Evolutionary conservation across 2,329 filamentous ascomycete species (phyloP).

Genomic region (Sarocladium kiliense): DNA sequence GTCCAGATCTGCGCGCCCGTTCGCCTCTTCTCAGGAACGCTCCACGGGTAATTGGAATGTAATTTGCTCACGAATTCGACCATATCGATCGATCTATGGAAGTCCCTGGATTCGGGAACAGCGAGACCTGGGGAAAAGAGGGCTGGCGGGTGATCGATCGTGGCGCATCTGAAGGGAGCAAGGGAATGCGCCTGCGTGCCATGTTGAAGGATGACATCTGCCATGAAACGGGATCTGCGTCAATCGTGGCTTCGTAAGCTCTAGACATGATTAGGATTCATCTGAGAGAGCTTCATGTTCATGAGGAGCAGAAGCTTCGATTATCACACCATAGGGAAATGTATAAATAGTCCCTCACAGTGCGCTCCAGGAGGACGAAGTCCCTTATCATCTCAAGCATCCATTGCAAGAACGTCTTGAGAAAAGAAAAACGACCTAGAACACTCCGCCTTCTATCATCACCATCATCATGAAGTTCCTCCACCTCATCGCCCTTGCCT

Average conservation of each 20-base stretch:
- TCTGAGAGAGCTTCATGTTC: too few relatives aligned
- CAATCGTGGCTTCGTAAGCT: background rate
- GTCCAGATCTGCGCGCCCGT: background rate
- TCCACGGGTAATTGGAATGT: background rate
- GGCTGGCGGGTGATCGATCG: too few relatives aligned
- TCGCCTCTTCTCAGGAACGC: background rate
- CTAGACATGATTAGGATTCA: too few relatives aligned
- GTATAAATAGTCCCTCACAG: too few relatives aligned
- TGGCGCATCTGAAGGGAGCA: background rate
- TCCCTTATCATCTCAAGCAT: too few relatives aligned
- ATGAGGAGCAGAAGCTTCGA: too few relatives aligned
- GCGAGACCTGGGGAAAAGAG: background rate
- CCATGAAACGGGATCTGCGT: background rate
- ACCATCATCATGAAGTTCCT: constrained; percentile 4
- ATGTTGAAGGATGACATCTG: background rate
- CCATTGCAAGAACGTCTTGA: too few relatives aligned
- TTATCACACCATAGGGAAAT: too few relatives aligned
- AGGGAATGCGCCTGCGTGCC: background rate
- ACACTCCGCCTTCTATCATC: too few relatives aligned
- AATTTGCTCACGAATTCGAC: too few relatives aligned
- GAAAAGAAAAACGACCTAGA: too few relatives aligned
- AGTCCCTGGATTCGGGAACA: background rate
- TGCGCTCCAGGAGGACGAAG: too few relatives aligned
- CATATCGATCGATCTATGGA: background rate
- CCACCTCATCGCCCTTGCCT: constrained; percentile 1